These are phyloP conservation scores for Stagonosporopsis rhizophila DNA, from an alignment of 2,329 filamentous ascomycete genomes.

Conservation along the genomic window DNA sequence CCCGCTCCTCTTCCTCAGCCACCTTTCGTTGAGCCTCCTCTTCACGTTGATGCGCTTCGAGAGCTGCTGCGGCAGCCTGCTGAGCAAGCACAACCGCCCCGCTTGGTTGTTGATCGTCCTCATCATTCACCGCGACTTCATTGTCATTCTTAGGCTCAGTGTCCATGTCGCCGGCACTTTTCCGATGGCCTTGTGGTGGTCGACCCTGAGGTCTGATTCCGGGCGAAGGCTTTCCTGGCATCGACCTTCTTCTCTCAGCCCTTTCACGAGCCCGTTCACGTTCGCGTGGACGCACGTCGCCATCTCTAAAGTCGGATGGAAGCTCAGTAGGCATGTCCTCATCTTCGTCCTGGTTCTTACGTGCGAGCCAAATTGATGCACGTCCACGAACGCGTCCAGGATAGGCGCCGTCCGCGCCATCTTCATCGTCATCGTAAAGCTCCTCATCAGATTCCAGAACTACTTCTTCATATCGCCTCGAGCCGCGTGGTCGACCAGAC, in stretches of 20 bases:
- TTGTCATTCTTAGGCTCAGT: slow-evolving; percentile 10
- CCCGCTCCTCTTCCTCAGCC: slow-evolving; percentile 22
- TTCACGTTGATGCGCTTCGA: slow-evolving; percentile 33
- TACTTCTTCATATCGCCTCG: slow-evolving; percentile 54
- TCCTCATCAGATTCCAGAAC: slow-evolving; percentile 56
- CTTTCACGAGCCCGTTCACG: slow-evolving; percentile 30
- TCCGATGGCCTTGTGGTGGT: slow-evolving; percentile 33
- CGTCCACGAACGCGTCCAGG: slow-evolving; percentile 32
- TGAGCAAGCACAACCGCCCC: slow-evolving; percentile 36
- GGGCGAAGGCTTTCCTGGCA: slow-evolving; percentile 34
- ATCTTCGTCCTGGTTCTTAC: slow-evolving; percentile 49
- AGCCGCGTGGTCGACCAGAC: slow-evolving; percentile 29
- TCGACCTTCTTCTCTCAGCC: slow-evolving; percentile 35
- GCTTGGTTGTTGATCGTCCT: slow-evolving; percentile 36
- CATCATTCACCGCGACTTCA: slow-evolving; percentile 37
- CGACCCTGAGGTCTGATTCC: slow-evolving; percentile 35
- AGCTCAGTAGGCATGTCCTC: slow-evolving; percentile 54
- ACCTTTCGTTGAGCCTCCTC: slow-evolving; percentile 21
- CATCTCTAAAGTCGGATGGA: slow-evolving; percentile 51
- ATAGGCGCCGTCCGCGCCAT: slow-evolving; percentile 22
- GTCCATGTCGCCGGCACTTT: slow-evolving; percentile 38
- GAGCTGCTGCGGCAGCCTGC: slow-evolving; percentile 33
- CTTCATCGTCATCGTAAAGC: slow-evolving; percentile 30
- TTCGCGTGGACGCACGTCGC: slow-evolving; percentile 40
- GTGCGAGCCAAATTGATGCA: slow-evolving; percentile 52